These are phyloP conservation scores for Citrus unshiu DNA, from an alignment of 345 rosid genomes.

Conservation along the genomic window DNA sequence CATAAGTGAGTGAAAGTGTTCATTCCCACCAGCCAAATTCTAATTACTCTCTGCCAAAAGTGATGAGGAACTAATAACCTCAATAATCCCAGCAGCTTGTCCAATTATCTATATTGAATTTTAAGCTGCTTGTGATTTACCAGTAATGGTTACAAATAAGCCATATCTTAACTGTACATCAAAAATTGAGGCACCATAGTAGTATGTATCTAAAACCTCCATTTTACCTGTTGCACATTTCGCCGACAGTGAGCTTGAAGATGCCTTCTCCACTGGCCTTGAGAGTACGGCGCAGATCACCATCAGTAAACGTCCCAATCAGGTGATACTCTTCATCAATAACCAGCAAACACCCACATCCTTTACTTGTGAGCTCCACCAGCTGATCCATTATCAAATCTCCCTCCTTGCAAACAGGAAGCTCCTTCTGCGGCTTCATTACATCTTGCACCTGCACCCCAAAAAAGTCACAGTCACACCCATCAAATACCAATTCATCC, in stretches of 20 bases:
- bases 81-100: not conserved
- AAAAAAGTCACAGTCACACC: not conserved
- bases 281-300: constrained; percentile 92
- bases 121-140: not conserved
- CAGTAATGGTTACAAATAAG: not conserved
- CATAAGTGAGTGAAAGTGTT: not conserved
- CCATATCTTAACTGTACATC: not conserved
- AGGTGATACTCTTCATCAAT: constrained; percentile 55
- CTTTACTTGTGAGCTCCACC: constrained; percentile 87
- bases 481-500: constrained; percentile 33
- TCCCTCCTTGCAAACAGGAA: constrained; percentile 83
- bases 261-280: constrained; percentile 84
- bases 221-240: constrained; percentile 87
- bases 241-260: constrained; percentile 88
- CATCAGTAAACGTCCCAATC: constrained; percentile 92
- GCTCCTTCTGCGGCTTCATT: constrained; percentile 88
- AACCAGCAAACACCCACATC: constrained; percentile 93
- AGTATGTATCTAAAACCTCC: not conserved
- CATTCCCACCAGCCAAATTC: not conserved
- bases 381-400: constrained; percentile 94
- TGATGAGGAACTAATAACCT: not conserved
- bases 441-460: constrained; percentile 72
- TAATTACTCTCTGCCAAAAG: not conserved
- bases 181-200: not conserved
- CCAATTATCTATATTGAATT: not conserved